Base-by-base conservation (phyloP, 2,329 filamentous ascomycete species). In the Mariannaea sp. region DNA sequence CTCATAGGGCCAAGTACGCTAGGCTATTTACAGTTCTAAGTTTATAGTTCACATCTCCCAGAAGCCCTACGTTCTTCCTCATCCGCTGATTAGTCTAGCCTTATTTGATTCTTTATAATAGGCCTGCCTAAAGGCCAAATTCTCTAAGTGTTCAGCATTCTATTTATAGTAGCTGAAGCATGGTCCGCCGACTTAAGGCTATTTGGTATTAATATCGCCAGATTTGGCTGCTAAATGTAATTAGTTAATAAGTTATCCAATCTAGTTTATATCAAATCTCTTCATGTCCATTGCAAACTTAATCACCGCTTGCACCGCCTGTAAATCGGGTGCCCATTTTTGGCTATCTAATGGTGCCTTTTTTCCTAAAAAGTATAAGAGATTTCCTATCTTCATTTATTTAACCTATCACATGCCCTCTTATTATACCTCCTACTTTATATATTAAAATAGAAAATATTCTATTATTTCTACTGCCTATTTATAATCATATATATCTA, bases 241-340 rank as follows among this genome's bases (percentile, higher is more conserved):
- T 24, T 40, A n/a, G 29, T 36, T 24, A 35, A 16, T 46, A 46
- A 24, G 30, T 46, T 20, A 32, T 46, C 26, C 9, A 4, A 14
- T 20, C 26, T 32, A 26, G 19, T 5, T 33, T 29, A 16, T 7
- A 14, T 50, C 44, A 12, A 57, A 35, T 17, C 46, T 33, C 36
- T 45, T 39, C 13, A 42, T 57, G 13, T 33, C 50, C 29, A 54
- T 48, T 3, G 55, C 46, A 40, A 57, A 57, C 22, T 39, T 42
- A 12, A 53, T 50, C 22, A 45, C 20, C 13, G 54, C 44, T n/a
- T 12, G 5, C 5, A 32, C 29, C 9, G 9, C 29, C 9, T 10
- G 5, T 32, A 32, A 12, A 12, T 17, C 40, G 14, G 46, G 45
- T 14, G 5, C n/a, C 41, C 41, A 44, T 33, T 44, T 33, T 9